Conservation (phyloP, 768 basidiomycete genomes). For the Naganishia vaughanmartiniae region DNA sequence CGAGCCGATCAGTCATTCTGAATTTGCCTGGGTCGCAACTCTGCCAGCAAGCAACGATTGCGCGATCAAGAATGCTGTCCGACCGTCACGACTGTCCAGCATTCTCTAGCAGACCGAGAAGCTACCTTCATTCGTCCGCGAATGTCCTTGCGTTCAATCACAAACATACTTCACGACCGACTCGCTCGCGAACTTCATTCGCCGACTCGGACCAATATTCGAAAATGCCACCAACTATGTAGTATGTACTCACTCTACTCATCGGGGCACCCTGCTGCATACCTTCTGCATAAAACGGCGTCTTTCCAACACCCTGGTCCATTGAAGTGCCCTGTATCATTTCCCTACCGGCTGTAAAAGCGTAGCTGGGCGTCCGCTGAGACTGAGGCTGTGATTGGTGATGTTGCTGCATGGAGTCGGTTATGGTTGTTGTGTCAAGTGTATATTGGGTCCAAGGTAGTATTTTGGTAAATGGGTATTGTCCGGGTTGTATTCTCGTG, state of each 20-base stretch:
- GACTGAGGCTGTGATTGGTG: background rate
- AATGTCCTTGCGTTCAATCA: no score
- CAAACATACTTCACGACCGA: background rate
- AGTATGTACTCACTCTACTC: slow-evolving; percentile 24
- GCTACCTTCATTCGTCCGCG: background rate
- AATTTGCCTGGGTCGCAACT: background rate
- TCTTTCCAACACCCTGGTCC: slow-evolving; percentile 2
- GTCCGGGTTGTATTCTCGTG: background rate
- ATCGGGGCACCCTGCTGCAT: slow-evolving; percentile 8
- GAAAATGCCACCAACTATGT: no score
- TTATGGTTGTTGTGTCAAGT: background rate
- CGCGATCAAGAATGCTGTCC: background rate
- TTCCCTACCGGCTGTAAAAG: background rate
- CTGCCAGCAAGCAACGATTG: background rate
- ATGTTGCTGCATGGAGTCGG: background rate
- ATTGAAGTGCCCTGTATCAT: slow-evolving; percentile 14
- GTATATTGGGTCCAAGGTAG: background rate
- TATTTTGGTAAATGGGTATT: background rate
- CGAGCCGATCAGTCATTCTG: background rate
- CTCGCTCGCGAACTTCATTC: background rate
- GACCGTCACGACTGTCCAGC: no score
- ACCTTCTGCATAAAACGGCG: background rate
- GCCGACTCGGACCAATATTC: background rate
- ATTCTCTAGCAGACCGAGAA: background rate
- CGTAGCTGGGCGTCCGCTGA: background rate